These are phyloP conservation scores for Haematococcus sp. DNA, from an alignment of 139 green algal species.

Conservation along the genomic window DNA sequence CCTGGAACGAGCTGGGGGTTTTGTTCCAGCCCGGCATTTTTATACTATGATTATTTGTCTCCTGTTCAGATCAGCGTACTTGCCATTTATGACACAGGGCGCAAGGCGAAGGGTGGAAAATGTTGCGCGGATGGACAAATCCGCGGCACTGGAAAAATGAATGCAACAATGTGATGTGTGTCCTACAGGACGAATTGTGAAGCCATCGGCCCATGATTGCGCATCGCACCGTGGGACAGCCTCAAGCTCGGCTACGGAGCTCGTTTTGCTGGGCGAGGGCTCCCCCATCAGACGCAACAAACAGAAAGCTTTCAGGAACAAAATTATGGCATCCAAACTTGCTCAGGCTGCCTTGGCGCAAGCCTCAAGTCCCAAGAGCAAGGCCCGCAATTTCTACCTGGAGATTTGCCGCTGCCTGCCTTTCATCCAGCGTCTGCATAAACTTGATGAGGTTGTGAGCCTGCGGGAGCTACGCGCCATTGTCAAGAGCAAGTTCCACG, in stretches of 20 bases:
- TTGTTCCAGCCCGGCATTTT: background rate
- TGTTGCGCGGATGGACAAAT: too few species aligned
- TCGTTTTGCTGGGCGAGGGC: background rate
- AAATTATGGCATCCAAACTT: background rate
- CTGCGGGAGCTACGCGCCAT: conserved; percentile 42
- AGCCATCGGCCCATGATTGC: too few species aligned
- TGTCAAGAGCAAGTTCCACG: conserved; percentile 48
- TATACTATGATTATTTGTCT: background rate
- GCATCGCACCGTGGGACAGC: too few species aligned
- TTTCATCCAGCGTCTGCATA: conserved; percentile 50
- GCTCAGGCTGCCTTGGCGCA: background rate
- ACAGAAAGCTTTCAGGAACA: background rate
- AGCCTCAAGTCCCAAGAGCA: background rate
- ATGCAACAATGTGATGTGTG: too few species aligned
- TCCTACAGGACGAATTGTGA: too few species aligned
- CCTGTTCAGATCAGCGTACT: background rate
- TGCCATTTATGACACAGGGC: too few species aligned
- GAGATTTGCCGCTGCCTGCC: conserved; percentile 52
- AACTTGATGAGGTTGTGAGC: conserved; percentile 50
- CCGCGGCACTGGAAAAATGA: too few species aligned
- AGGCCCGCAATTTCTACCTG: conserved; percentile 1
- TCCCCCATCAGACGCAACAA: background rate
- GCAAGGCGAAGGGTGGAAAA: too few species aligned
- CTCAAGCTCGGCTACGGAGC: background rate
- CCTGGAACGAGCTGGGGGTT: too few species aligned